phyloP scores from a whole-genome alignment of 352 stramenopile genomes.

The Salisapilia sapeloensis region DNA sequence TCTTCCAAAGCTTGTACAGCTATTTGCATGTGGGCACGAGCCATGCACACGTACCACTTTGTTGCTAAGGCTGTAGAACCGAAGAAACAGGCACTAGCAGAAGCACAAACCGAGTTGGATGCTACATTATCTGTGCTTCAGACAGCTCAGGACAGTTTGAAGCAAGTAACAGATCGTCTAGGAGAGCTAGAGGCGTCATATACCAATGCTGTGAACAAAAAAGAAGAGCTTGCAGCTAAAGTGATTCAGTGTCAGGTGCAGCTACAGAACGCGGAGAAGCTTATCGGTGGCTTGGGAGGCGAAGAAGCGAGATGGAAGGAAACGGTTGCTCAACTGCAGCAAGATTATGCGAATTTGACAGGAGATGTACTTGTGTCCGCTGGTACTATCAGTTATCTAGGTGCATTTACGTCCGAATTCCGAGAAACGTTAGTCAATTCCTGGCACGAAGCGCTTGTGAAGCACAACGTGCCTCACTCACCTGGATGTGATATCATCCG shows the following conservation, averaged over 20 bases:
- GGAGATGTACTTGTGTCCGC: conserved; percentile 77
- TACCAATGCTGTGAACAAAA: conserved; percentile 74
- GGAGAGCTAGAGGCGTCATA: conserved; percentile 76
- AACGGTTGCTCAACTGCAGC: conserved; percentile 50
- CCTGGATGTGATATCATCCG: conserved; percentile 72
- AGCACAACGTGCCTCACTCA: conserved; percentile 52
- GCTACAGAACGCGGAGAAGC: conserved; percentile 71
- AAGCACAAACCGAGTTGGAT: conserved; percentile 41
- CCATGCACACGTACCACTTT: conserved; percentile 80
- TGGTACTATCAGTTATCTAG: conserved; percentile 76
- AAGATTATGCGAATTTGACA: conserved; percentile 64
- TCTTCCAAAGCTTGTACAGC: conserved; percentile 83
- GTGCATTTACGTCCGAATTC: conserved; percentile 79
- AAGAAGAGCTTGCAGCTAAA: conserved; percentile 80
- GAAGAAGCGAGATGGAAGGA: conserved; percentile 77
- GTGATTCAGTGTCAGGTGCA: conserved; percentile 83
- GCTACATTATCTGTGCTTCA: conserved; percentile 26
- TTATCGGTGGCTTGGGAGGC: conserved; percentile 70
- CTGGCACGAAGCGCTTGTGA: conserved; percentile 48
- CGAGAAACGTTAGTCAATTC: conserved; percentile 38
- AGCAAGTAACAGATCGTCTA: conserved; percentile 74
- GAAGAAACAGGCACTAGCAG: conserved; percentile 43
- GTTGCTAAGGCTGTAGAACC: conserved; percentile 66
- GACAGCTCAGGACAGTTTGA: conserved; percentile 37
- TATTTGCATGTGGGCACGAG: conserved; percentile 81